Percentiles rank a stretch among this genome's conserved stretches.
These are phyloP conservation scores for Colletotrichum tropicale DNA, from an alignment of 2,329 filamentous ascomycete species.

Conservation along the genomic window DNA sequence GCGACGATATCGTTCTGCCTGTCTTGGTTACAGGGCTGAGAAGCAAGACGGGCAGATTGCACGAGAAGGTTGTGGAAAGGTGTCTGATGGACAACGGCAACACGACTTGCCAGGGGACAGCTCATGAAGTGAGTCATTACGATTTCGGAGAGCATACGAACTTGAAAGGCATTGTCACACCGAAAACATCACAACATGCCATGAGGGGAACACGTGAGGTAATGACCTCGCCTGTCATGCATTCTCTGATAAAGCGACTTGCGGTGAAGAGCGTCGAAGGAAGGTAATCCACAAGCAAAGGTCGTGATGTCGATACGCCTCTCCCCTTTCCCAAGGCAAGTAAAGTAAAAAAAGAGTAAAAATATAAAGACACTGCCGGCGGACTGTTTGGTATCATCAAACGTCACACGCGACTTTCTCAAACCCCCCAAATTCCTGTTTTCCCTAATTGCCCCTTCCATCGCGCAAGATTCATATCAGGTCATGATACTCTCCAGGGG, in stretches of 20 bases:
- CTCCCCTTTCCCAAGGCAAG: conserved; percentile 6
- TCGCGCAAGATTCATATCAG: conserved; percentile 22
- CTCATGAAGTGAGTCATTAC: conserved; percentile 42
- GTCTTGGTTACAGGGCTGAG: no score
- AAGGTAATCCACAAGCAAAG: conserved; percentile 20
- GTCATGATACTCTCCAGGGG: conserved; percentile 22
- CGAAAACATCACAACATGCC: background rate
- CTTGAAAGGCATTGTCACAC: accelerated
- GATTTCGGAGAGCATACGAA: no score
- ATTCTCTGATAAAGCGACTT: conserved; percentile 21
- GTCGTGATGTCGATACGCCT: conserved; percentile 16
- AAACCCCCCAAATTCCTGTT: conserved; percentile 10
- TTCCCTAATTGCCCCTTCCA: conserved; percentile 17
- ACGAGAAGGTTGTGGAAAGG: conserved; percentile 45
- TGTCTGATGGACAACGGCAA: conserved; percentile 42
- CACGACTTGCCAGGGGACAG: conserved; percentile 39
- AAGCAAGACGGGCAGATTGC: conserved; percentile 44
- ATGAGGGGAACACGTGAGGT: background rate
- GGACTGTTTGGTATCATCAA: background rate
- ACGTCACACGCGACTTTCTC: conserved; percentile 7
- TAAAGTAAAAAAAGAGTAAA: background rate
- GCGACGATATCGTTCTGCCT: conserved; percentile 44
- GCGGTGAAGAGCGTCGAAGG: conserved; percentile 18
- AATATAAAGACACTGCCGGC: conserved; percentile 12
- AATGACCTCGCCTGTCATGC: conserved; percentile 8